Percentiles rank a stretch among this genome's conserved stretches.
Conservation (phyloP, 192 early-diverging fungal genomes). For the Radiomyces spectabilis region DNA sequence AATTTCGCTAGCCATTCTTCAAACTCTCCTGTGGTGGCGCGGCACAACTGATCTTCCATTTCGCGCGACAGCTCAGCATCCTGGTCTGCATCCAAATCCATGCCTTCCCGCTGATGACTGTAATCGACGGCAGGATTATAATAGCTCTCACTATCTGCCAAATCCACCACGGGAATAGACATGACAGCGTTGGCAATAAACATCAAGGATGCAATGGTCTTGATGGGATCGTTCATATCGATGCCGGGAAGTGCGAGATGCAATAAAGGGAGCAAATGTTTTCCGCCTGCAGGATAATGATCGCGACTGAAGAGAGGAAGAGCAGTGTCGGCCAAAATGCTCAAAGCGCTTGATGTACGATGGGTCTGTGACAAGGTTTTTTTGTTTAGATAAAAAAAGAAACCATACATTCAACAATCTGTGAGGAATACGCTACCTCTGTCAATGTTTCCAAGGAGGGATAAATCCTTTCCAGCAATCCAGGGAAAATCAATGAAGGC, state of each 20-base stretch:
- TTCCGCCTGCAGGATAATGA: constrained; percentile 80
- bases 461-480: constrained; percentile 77
- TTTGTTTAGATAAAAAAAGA: too few species aligned
- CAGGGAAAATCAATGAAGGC: constrained; percentile 71
- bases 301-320: constrained; percentile 64
- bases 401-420: too few species aligned
- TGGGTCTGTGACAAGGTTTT: constrained; percentile 52
- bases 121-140: constrained; percentile 5
- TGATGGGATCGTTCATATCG: constrained; percentile 87
- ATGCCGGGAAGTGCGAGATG: constrained; percentile 82
- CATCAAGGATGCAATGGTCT: constrained; percentile 63
- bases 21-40: constrained; percentile 73
- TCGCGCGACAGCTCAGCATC: constrained; percentile 40
- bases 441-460: constrained; percentile 81
- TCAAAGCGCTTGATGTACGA: constrained; percentile 78
- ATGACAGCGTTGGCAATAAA: constrained; percentile 62
- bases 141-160: constrained; percentile 33
- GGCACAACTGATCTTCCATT: constrained; percentile 60
- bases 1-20: constrained; percentile 85
- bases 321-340: constrained; percentile 60
- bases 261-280: constrained; percentile 71
- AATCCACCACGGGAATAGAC: constrained; percentile 58
- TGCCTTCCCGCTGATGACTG: constrained; percentile 28
- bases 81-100: constrained; percentile 37
- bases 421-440: too few species aligned